Base-by-base conservation (phyloP, 805 yeast species). In the Candida sithepensis region DNA sequence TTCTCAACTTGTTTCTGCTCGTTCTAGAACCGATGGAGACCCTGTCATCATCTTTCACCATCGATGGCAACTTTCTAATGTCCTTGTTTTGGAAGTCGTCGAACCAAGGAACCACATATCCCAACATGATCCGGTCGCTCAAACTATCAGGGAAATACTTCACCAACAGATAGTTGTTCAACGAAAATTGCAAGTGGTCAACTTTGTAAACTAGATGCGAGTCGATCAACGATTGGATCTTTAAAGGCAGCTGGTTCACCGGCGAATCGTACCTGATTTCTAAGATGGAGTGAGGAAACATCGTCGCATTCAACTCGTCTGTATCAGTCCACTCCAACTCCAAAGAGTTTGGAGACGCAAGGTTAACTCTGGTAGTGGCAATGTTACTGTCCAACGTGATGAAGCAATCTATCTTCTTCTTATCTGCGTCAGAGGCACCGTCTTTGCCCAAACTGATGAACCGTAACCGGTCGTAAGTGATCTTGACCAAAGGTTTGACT, bases 171-270 rank as follows among this genome's bases (percentile, higher is more conserved):
- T 59, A 68, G 46, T 68, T 68, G 47, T 63, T 61, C 24, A 67
- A 12, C 16, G 64, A 61, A 46, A 67, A 67, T 39, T 63, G 60
- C 24, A 64, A 48, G 16, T 61, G 63, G 44, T 75, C 74, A 38
- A 79, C 74, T 32, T 68, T 66, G 57, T 70, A 71, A 13, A 78
- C 72, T 18, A 81, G 60, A 57, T 78, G 82, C 3, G 83, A 75
- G 21, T 64, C 52, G 21, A 69, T 64, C 24, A 82, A 59, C 5
- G 69, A 64, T 37, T 57, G 57, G 7, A 81, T 55, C 56, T 69
- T 61, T 1, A 52, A 42, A 0, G 78, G 78, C n/a, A 67, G 51
- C 3, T 42, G 46, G 41, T 60, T 49, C 8, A 68, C 43, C 5
- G 66, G 56, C 1, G 68, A 68, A 32, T 70, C 71, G 67, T 78